Conservation (phyloP, 2,329 filamentous ascomycete genomes). For the Xylaria digitata region DNA sequence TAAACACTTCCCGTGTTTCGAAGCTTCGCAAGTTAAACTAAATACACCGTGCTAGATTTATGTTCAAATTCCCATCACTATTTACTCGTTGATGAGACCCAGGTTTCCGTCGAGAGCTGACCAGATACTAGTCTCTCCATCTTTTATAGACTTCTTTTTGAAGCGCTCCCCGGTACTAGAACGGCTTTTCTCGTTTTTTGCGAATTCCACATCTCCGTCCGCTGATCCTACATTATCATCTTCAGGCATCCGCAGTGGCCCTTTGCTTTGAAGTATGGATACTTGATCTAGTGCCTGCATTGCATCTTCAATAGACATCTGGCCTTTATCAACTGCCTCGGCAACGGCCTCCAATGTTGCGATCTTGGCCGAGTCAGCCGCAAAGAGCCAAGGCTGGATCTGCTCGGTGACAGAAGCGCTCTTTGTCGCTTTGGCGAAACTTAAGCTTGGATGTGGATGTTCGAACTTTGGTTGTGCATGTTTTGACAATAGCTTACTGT, state of each 20-base stretch:
- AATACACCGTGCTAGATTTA: background rate
- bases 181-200: slow-evolving; percentile 39
- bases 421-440: slow-evolving; percentile 59
- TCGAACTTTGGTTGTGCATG: slow-evolving; percentile 53
- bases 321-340: slow-evolving; percentile 69
- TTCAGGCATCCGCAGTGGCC: slow-evolving; percentile 38
- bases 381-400: slow-evolving; percentile 68
- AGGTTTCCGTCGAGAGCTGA: slow-evolving; percentile 64
- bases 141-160: slow-evolving; percentile 36
- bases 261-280: slow-evolving; percentile 57
- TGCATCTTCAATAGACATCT: slow-evolving; percentile 65
- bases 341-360: slow-evolving; percentile 67
- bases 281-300: slow-evolving; percentile 63
- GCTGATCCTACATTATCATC: slow-evolving; percentile 50
- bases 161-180: slow-evolving; percentile 41
- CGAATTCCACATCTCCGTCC: slow-evolving; percentile 39
- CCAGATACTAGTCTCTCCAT: slow-evolving; percentile 57
- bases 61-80: background rate
- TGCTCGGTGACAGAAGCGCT: slow-evolving; percentile 53
- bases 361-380: slow-evolving; percentile 70
- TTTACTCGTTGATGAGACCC: slow-evolving; percentile 58
- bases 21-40: background rate
- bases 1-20: background rate
- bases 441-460: slow-evolving; percentile 42
- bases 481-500: slow-evolving; percentile 69